phyloP scores from a whole-genome alignment of 2,329 filamentous ascomycete genomes.

The Phialemonium atrogriseum region DNA sequence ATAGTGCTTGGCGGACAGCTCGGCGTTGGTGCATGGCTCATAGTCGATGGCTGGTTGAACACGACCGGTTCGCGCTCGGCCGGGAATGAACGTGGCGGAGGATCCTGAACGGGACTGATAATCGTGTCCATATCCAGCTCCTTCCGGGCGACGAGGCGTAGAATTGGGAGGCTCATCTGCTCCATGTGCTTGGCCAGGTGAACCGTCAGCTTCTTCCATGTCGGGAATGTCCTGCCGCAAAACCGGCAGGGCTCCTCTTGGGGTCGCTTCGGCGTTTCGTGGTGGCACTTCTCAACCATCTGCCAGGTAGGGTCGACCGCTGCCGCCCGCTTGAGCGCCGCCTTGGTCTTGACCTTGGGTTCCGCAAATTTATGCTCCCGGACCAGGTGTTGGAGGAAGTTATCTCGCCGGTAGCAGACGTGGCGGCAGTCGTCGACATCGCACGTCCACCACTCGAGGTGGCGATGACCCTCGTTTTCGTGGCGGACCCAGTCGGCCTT shows the following conservation, averaged over 20 bases:
- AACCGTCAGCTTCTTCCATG: conserved; percentile 91
- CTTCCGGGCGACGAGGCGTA: conserved; percentile 45
- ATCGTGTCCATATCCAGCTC: conserved; percentile 51
- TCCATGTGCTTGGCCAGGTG: conserved; percentile 94
- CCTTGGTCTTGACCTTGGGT: conserved; percentile 70
- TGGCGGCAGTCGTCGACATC: conserved; percentile 74
- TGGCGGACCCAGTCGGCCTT: conserved; percentile 96
- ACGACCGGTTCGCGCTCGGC: conserved; percentile 21
- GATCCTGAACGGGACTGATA: conserved; percentile 59
- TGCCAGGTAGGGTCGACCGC: conserved; percentile 61
- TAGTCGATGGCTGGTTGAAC: conserved; percentile 11
- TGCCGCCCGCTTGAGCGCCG: conserved; percentile 51
- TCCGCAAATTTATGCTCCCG: conserved; percentile 83
- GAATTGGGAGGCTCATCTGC: conserved; percentile 74
- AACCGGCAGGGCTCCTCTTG: conserved; percentile 79
- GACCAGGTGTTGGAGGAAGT: conserved; percentile 87
- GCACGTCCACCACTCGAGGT: conserved; percentile 87
- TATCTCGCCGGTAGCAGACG: conserved; percentile 79
- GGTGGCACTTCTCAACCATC: conserved; percentile 69
- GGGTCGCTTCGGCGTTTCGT: conserved; percentile 56
- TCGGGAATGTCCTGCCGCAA: conserved; percentile 70
- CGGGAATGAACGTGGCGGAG: conserved; percentile 30
- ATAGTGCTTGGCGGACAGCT: conserved; percentile 1
- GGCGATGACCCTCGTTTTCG: conserved; percentile 84
- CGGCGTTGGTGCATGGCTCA: conserved; percentile 7